Base-by-base conservation (phyloP, 768 basidiomycete species). In the Boletus reticulatus region DNA sequence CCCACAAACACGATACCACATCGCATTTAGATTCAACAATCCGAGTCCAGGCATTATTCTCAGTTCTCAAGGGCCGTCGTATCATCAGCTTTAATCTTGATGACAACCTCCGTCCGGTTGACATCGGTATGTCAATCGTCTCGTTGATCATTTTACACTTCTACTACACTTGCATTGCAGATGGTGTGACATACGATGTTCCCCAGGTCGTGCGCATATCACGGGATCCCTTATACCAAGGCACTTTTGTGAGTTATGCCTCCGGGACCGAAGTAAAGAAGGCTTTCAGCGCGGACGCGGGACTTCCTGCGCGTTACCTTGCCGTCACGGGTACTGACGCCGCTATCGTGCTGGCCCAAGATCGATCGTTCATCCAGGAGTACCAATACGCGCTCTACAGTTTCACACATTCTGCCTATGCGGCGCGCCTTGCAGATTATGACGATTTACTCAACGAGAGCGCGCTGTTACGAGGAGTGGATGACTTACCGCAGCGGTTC, bases 341-440 rank as follows among this genome's bases (percentile, higher is more conserved):
- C 16, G 38, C 45, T 7, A 12, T 53, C 16, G 34, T 34, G 17
- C 39, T 53, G 17, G 53, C 52, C 9, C 39, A 32, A 9, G 31
- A 53, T 38, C 45, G 46, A 14, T 31, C 45, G 4, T 53, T 53
- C 12, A 34, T 53, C 14, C 37, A 17, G 13, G 22, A 41, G 29
- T 48, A 48, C 39, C 53, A 53, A 34, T 53, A 53, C 12, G 53
- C 53, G 6, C 6, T 53, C 27, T 53, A 54, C 32, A 48, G 47
- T 17, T 54, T 48, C 38, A 32, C 22, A 20, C 4, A 53, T 20
- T 31, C 39, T 17, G 45, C 6, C 14, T 53, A 53, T 13, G 31
- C 39, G 4, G 45, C 53, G 4, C 53, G 53, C 16, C 53, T 53
- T 17, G 20, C 11, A 3, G 53, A 53, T 31, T 53, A 53, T n/a